phyloP scores from a whole-genome alignment of 176 grass and related monocot species.

The bread wheat (Triticum aestivum) region IWGSC_CS_RefSeq_v2.1 NC_057812.1:280475902-280476401 shows the following conservation, averaged over 20 bases:
- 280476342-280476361: background rate
- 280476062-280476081: background rate
- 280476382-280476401: background rate
- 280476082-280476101: background rate
- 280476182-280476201: conserved; percentile 45
- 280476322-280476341: background rate
- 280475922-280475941: conserved; percentile 9
- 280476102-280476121: background rate
- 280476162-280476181: conserved; percentile 25
- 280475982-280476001: conserved; percentile 38
- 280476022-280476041: conserved; percentile 44
- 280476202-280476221: background rate
- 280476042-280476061: conserved; percentile 23
- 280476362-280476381: background rate
- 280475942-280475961: conserved; percentile 32
- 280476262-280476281: background rate
- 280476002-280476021: conserved; percentile 24
- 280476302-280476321: background rate
- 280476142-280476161: conserved; percentile 34
- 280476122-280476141: no score
- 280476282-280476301: background rate
- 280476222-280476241: background rate
- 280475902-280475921: conserved; percentile 25
- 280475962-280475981: conserved; percentile 41
- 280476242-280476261: background rate